Base-by-base conservation (phyloP, 1,284 basidiomycete genomes). In the Puccinia hordei region DNA sequence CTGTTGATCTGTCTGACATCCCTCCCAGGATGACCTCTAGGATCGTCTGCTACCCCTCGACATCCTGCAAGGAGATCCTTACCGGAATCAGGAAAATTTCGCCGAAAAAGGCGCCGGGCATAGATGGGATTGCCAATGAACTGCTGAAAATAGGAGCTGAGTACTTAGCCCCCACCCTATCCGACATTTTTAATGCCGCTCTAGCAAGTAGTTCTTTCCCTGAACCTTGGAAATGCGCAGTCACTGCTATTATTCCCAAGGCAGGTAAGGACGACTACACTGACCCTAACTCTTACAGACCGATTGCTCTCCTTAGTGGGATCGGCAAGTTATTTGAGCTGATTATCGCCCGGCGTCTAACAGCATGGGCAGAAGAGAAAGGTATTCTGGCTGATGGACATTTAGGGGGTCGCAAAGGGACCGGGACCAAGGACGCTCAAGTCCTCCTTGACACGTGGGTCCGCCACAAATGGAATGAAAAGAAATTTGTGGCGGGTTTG, bases 311-410 rank as follows among this genome's bases (percentile, higher is more conserved):
- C 24, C 24, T 75, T 15, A 61, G 15, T 30, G 13, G 22, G 22
- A 8, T 75, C 19, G 57, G 53, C 4, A 75, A 75, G 44, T 8
- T 46, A 19, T 46, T 75, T 46, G 73, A 75, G 22, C 4, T 24
- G 5, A 61, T 59, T 10, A 10, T 75, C 15, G 30, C 44, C 17
- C 9, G 24, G 6, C 44, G 51, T 27, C 19, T 73, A 3, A 30
- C 71, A 19, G n/a, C 12, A 15, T 73, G 71, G 71, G 71, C 71
- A 13, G 49, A 73, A 73, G 4, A 22, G 17, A 9, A 12, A 3
- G 30, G 49, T 17, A 30, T 30, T 13, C 19, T 73, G 12, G 46
- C 71, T 73, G 12, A 55, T 27, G 38, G 68, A 5, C 68, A 72
- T 27, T 24, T 72, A 19, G 68, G 38, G 9, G 66, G 66, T 35